Percentiles rank a stretch among this genome's conserved stretches.
Evolutionary conservation across 23 red algal genomes (phyloP).

Genomic region (Gracilaria domingensis): DNA sequence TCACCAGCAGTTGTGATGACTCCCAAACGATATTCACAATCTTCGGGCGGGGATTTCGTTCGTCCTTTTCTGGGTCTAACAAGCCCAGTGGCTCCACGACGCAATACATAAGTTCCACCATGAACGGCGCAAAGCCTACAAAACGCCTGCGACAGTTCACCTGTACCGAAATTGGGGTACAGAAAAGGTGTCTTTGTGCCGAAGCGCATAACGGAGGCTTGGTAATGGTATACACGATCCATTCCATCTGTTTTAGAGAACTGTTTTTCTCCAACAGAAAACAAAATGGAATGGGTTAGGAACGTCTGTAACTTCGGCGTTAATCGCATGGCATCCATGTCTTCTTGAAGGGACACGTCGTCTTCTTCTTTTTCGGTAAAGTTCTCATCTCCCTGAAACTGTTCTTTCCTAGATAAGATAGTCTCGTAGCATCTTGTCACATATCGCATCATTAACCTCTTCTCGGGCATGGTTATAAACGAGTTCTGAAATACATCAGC

Average conservation of each 20-base stretch:
- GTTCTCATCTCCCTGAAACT: background rate
- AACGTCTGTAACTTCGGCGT: constrained; percentile 37
- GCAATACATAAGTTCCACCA: constrained; percentile 67
- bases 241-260: constrained; percentile 33
- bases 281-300: constrained; percentile 45
- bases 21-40: background rate
- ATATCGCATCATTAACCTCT: constrained; percentile 64
- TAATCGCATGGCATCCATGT: constrained; percentile 43
- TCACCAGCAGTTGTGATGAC: constrained; percentile 48
- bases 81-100: constrained; percentile 42
- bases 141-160: constrained; percentile 69
- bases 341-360: constrained; percentile 29
- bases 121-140: constrained; percentile 65
- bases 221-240: constrained; percentile 10
- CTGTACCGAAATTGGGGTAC: constrained; percentile 59
- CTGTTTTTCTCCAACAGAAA: background rate
- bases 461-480: constrained; percentile 41
- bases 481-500: constrained; percentile 65
- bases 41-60: background rate
- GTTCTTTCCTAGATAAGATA: background rate
- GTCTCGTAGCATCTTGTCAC: constrained; percentile 14
- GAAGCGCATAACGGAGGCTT: constrained; percentile 49
- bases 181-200: constrained; percentile 58
- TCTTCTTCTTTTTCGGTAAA: background rate
- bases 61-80: background rate